These are phyloP conservation scores for Melocanna baccifera DNA, from an alignment of 176 grass and related monocot species.

Conservation along the genomic window DNA sequence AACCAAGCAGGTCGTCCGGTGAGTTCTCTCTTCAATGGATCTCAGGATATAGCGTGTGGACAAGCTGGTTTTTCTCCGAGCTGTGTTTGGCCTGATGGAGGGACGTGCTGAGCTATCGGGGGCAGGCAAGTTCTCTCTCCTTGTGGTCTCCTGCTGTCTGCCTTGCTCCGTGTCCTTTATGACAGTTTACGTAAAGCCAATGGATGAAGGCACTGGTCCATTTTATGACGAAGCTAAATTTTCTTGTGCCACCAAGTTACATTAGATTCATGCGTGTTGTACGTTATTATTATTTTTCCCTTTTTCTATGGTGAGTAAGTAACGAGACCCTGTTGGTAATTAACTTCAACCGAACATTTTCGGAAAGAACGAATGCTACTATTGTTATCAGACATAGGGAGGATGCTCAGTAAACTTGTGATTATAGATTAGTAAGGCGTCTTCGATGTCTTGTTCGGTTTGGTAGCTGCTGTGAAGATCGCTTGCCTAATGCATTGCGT, in stretches of 20 bases:
- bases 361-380: neutral
- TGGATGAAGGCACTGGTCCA: neutral
- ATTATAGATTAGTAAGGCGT: neutral
- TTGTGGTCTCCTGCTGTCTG: neutral
- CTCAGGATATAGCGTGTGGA: constrained; percentile 19
- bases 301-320: neutral
- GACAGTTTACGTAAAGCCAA: neutral
- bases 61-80: constrained; percentile 17
- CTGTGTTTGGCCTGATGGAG: constrained; percentile 3
- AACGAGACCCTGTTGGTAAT: neutral
- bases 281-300: neutral
- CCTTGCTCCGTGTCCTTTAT: neutral
- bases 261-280: neutral
- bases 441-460: constrained; percentile 40
- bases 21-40: neutral
- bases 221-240: neutral
- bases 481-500: constrained; percentile 49
- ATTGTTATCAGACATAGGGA: neutral
- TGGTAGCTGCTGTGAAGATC: constrained; percentile 47
- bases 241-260: neutral
- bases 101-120: constrained; percentile 16
- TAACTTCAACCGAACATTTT: neutral
- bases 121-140: neutral
- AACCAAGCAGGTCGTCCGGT: neutral
- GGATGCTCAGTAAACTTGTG: neutral